These are phyloP conservation scores for Talaromyces funiculosus DNA, from an alignment of 2,329 filamentous ascomycete species.

Conservation along the genomic window DNA sequence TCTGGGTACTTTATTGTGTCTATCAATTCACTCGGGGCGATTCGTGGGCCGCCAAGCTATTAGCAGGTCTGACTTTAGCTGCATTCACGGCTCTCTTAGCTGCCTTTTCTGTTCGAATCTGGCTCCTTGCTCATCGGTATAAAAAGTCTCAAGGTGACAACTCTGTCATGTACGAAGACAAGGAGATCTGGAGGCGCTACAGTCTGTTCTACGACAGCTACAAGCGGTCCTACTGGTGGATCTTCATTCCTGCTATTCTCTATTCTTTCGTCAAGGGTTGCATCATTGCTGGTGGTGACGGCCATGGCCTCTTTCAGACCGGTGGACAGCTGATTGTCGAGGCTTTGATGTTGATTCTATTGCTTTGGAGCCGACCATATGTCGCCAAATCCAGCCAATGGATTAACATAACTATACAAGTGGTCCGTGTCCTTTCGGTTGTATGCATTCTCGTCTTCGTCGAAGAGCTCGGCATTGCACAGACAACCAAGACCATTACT, in stretches of 20 bases:
- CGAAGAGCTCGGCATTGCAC: constrained; percentile 78
- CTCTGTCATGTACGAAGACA: constrained; percentile 74
- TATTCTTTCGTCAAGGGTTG: constrained; percentile 89
- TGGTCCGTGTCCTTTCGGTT: constrained; percentile 82
- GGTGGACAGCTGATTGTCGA: constrained; percentile 77
- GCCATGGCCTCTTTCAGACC: constrained; percentile 76
- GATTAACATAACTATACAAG: constrained; percentile 88
- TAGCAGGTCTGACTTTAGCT: constrained; percentile 74
- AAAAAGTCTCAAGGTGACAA: constrained; percentile 70
- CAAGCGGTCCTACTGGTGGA: constrained; percentile 93
- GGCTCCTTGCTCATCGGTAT: constrained; percentile 64
- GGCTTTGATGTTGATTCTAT: constrained; percentile 66
- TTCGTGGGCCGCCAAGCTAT: constrained; percentile 82
- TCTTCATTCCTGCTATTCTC: constrained; percentile 81
- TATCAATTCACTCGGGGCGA: constrained; percentile 93
- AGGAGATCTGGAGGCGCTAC: constrained; percentile 89
- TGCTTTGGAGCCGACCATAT: constrained; percentile 82
- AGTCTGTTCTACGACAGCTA: constrained; percentile 96
- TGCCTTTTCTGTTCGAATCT: constrained; percentile 83
- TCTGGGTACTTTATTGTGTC: constrained; percentile 93
- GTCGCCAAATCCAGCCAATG: constrained; percentile 81
- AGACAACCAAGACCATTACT: constrained; percentile 90
- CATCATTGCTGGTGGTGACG: constrained; percentile 77
- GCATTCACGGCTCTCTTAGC: constrained; percentile 75
- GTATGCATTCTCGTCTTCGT: constrained; percentile 89